A percentile compares a stretch with the other conserved stretches of the same genome.
Evolutionary conservation across 495 filamentous ascomycete species (phyloP).

Genomic region (Penicillium robsamsonii): DNA sequence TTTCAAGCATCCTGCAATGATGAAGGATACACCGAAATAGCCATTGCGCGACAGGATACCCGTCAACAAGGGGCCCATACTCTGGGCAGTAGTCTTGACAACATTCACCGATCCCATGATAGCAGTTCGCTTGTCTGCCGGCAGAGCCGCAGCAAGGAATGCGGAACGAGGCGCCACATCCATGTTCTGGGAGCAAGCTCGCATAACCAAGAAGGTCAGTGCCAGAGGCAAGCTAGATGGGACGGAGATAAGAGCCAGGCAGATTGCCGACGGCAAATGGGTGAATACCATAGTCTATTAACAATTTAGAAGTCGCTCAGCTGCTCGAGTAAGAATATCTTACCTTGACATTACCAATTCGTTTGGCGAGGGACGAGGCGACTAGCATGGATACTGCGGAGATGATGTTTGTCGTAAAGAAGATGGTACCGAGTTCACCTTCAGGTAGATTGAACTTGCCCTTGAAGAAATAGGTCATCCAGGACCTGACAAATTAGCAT

Average conservation of each 20-base stretch:
- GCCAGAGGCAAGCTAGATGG: conserved; percentile 54
- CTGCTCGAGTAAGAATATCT: background rate
- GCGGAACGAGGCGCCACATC: conserved; percentile 78
- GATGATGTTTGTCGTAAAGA: conserved; percentile 64
- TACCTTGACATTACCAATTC: conserved; percentile 72
- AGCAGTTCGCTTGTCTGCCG: conserved; percentile 72
- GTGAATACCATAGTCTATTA: conserved; percentile 79
- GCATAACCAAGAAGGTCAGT: conserved; percentile 64
- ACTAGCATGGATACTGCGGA: conserved; percentile 67
- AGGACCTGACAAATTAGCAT: conserved; percentile 43
- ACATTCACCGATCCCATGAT: conserved; percentile 72
- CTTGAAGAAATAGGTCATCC: conserved; percentile 76
- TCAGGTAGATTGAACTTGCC: conserved; percentile 69
- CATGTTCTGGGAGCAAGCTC: conserved; percentile 71
- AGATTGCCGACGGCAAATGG: conserved; percentile 73
- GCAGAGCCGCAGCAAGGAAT: conserved; percentile 71
- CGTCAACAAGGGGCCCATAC: conserved; percentile 64
- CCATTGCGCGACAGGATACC: conserved; percentile 63
- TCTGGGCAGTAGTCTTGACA: conserved; percentile 61
- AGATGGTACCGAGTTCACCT: conserved; percentile 68
- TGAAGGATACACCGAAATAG: conserved; percentile 69
- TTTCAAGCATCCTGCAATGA: conserved; percentile 67
- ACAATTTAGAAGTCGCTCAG: conserved; percentile 5
- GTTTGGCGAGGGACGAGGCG: conserved; percentile 69
- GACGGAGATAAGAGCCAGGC: conserved; percentile 66